These are phyloP conservation scores for Teratosphaeria gauchensis DNA, from an alignment of 2,329 filamentous ascomycete species.

Conservation along the genomic window DNA sequence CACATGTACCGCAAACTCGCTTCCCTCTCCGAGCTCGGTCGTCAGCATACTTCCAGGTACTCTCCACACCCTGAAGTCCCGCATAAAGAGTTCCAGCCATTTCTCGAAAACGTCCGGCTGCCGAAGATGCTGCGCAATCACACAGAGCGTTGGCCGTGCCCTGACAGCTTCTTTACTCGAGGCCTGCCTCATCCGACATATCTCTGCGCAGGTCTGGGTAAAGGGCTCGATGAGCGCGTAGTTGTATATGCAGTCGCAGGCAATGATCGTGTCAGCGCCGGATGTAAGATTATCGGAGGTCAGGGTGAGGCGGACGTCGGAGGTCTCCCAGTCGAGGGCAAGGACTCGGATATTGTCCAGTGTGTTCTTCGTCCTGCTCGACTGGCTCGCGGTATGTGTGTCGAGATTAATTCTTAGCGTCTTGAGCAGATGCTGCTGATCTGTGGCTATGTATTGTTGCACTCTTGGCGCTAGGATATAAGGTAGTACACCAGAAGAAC, in stretches of 20 bases:
- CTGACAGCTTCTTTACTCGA: not conserved
- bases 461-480: conserved; percentile 56
- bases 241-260: conserved; percentile 95
- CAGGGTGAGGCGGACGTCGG: conserved; percentile 36
- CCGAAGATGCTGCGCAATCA: conserved; percentile 83
- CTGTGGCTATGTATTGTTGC: conserved; percentile 64
- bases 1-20: conserved; percentile 76
- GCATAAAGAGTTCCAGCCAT: conserved; percentile 63
- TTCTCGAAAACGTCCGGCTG: conserved; percentile 74
- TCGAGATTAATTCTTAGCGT: conserved; percentile 67
- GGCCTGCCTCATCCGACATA: conserved; percentile 50
- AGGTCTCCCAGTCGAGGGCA: conserved; percentile 71
- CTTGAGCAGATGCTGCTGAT: conserved; percentile 76
- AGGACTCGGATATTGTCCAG: conserved; percentile 12
- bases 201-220: conserved; percentile 63
- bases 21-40: conserved; percentile 48
- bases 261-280: conserved; percentile 51
- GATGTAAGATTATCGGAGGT: conserved; percentile 37
- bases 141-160: conserved; percentile 54
- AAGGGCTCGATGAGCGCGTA: conserved; percentile 73
- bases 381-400: conserved; percentile 39
- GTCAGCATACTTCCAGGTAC: conserved; percentile 56
- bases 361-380: not conserved
- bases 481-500: conserved; percentile 72
- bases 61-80: conserved; percentile 64